Conservation (phyloP, 2,329 filamentous ascomycete species). For the Didymella lethalis region DNA sequence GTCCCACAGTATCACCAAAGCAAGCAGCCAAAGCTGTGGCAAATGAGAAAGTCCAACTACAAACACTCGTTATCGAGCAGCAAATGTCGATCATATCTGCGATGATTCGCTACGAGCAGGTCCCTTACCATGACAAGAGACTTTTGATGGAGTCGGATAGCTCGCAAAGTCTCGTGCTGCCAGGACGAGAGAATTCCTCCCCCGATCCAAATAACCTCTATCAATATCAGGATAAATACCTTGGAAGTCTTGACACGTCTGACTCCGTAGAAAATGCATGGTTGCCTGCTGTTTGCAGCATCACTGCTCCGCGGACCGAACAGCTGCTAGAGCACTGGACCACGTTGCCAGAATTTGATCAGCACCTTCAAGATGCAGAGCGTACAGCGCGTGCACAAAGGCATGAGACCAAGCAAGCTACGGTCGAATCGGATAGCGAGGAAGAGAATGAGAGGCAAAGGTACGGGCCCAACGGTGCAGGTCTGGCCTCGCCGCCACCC, state of each 20-base stretch:
- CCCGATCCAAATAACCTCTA: constrained; percentile 36
- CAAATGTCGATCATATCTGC: constrained; percentile 47
- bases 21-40: constrained; percentile 43
- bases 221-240: constrained; percentile 40
- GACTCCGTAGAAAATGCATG: constrained; percentile 31
- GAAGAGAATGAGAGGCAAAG: constrained; percentile 38
- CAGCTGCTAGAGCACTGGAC: constrained; percentile 46
- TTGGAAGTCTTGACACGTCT: constrained; percentile 36
- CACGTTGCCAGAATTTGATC: constrained; percentile 42
- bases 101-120: constrained; percentile 28
- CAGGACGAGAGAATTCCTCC: constrained; percentile 9
- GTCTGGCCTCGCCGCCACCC: constrained; percentile 23
- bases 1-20: constrained; percentile 44
- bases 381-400: constrained; percentile 33
- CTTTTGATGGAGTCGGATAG: constrained; percentile 44
- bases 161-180: constrained; percentile 35
- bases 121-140: constrained; percentile 23
- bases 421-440: constrained; percentile 47
- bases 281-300: constrained; percentile 35
- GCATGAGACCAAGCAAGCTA: constrained; percentile 42
- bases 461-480: constrained; percentile 21
- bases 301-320: constrained; percentile 37
- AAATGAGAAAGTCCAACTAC: constrained; percentile 49
- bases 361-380: constrained; percentile 36
- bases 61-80: constrained; percentile 51